A percentile compares a stretch with the other conserved stretches of the same genome.
Evolutionary conservation across 192 early-diverging fungal species (phyloP).

Genomic region (Coemansia sp.): DNA sequence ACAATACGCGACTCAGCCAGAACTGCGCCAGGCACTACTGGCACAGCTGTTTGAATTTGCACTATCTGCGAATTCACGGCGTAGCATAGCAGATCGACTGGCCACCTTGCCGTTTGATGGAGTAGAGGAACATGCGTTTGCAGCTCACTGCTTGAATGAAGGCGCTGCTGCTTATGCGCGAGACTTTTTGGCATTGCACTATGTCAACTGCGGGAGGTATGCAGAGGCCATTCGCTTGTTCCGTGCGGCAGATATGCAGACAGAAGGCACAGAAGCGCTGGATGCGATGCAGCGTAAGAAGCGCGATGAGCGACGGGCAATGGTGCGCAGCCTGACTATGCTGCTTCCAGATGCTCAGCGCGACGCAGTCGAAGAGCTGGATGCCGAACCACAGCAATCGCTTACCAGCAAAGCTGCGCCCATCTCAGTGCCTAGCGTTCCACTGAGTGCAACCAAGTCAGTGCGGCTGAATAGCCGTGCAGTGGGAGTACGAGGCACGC

Average conservation of each 20-base stretch:
- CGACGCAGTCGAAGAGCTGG: conserved; percentile 29
- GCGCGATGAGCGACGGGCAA: conserved; percentile 31
- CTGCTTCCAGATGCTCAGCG: conserved; percentile 43
- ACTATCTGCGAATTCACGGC: conserved; percentile 18
- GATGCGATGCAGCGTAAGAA: conserved; percentile 23
- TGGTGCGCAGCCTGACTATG: conserved; percentile 39
- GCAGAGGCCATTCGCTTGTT: conserved; percentile 48
- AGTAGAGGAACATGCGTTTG: conserved; percentile 29
- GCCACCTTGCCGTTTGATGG: conserved; percentile 35
- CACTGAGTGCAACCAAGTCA: neutral
- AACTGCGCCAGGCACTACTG: conserved; percentile 35
- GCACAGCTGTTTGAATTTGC: conserved; percentile 43
- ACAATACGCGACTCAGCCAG: conserved; percentile 1
- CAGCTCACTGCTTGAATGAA: conserved; percentile 23
- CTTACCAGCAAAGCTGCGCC: neutral
- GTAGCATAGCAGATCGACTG: conserved; percentile 22
- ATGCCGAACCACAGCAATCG: conserved; percentile 2
- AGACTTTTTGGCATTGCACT: conserved; percentile 51
- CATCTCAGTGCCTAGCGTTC: neutral
- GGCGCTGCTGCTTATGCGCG: conserved; percentile 15
- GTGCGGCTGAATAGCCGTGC: neutral
- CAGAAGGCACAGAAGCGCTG: conserved; percentile 11
- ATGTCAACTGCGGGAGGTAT: conserved; percentile 41
- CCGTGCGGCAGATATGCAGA: conserved; percentile 16
- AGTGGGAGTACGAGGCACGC: conserved; percentile 34